Conservation (phyloP, 805 yeast genomes). For the Candida palmyrensis region DNA sequence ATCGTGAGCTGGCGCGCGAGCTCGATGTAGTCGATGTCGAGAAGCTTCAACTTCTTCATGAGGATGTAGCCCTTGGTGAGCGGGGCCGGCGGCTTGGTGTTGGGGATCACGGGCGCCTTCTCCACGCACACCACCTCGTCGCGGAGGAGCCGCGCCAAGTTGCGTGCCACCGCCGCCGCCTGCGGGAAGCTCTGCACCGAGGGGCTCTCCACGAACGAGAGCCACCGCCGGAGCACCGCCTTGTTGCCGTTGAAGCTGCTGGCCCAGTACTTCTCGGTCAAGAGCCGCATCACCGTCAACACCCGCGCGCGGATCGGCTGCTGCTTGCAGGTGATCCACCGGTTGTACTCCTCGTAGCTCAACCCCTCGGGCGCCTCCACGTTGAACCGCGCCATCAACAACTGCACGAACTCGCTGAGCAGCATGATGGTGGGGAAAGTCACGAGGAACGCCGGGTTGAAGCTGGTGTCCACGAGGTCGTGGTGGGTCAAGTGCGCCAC, state of each 20-base stretch:
- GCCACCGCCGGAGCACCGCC: slow-evolving; percentile 32
- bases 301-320: slow-evolving; percentile 63
- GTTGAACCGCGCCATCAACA: slow-evolving; percentile 60
- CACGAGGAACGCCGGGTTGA: slow-evolving; percentile 64
- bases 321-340: slow-evolving; percentile 71
- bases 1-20: slow-evolving; percentile 82
- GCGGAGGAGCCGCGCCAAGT: slow-evolving; percentile 19
- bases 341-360: slow-evolving; percentile 71
- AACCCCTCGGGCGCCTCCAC: slow-evolving; percentile 83
- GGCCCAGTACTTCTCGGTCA: slow-evolving; percentile 70
- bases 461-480: slow-evolving; percentile 53
- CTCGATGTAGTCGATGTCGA: slow-evolving; percentile 68
- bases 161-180: slow-evolving; percentile 22
- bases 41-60: slow-evolving; percentile 40
- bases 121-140: slow-evolving; percentile 27
- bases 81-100: slow-evolving; percentile 37
- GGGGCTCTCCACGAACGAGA: slow-evolving; percentile 19
- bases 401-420: slow-evolving; percentile 54
- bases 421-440: slow-evolving; percentile 74
- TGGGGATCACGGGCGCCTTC: slow-evolving; percentile 22
- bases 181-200: slow-evolving; percentile 19
- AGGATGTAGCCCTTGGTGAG: slow-evolving; percentile 26
- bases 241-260: slow-evolving; percentile 49
- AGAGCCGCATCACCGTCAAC: slow-evolving; percentile 57
- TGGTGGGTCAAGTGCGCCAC: slow-evolving; percentile 80